Evolutionary conservation across 148 eudicot genomes (phyloP).

Genomic region (Chenopodium suecicum): DNA sequence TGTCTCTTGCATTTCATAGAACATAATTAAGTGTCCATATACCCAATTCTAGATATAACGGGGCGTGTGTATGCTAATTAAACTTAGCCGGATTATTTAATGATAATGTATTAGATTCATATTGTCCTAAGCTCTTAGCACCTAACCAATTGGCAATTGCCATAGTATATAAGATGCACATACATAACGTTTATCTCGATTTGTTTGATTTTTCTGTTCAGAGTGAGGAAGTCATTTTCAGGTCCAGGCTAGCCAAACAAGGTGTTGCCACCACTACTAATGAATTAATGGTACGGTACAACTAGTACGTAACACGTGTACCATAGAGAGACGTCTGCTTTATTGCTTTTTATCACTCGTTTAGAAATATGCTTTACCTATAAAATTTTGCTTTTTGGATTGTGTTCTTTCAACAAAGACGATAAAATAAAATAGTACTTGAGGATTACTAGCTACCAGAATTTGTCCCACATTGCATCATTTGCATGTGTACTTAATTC

Average conservation of each 20-base stretch:
- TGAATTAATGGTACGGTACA: constrained; percentile 16
- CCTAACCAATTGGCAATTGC: too few species aligned
- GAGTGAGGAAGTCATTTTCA: constrained; percentile 20
- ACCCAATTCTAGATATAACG: too few species aligned
- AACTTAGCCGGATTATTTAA: too few species aligned
- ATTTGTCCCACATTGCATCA: background rate
- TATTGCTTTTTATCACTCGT: background rate
- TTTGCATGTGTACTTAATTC: background rate
- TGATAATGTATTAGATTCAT: too few species aligned
- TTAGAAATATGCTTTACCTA: background rate
- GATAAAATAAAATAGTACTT: background rate
- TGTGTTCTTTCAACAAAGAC: background rate
- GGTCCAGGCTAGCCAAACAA: constrained; percentile 6
- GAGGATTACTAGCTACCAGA: background rate
- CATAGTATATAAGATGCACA: too few species aligned
- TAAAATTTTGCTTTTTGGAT: background rate
- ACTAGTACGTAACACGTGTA: constrained; percentile 18
- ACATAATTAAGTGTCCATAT: too few species aligned
- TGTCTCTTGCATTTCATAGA: too few species aligned
- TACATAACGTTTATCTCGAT: background rate
- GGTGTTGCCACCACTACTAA: background rate
- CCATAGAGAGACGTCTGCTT: background rate
- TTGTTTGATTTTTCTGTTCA: background rate
- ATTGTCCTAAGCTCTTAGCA: too few species aligned
- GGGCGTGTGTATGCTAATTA: too few species aligned